Evolutionary conservation across 2,329 filamentous ascomycete species (phyloP).

Genomic region (Talaromyces marneffei): DNA sequence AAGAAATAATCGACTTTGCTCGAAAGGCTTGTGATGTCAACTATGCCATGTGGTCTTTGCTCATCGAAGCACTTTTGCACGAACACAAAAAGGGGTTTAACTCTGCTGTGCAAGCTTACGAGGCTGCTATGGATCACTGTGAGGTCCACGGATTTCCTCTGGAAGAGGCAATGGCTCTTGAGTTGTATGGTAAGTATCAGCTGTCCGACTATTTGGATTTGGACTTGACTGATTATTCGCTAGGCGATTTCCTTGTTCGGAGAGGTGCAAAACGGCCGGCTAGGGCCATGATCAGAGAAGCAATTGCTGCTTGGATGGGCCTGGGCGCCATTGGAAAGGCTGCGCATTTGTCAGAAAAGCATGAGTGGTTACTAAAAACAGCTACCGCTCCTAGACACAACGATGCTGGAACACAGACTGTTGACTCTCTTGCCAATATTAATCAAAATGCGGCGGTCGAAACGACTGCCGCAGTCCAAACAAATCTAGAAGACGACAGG

Average conservation of each 20-base stretch:
- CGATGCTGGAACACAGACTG: slow-evolving; percentile 55
- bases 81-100: slow-evolving; percentile 45
- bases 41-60: slow-evolving; percentile 52
- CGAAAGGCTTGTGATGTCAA: slow-evolving; percentile 53
- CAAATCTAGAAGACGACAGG: slow-evolving; percentile 34
- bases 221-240: background rate
- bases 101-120: slow-evolving; percentile 39
- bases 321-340: slow-evolving; percentile 56
- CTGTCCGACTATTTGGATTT: background rate
- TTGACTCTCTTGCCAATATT: slow-evolving; percentile 43
- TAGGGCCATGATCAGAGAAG: slow-evolving; percentile 52
- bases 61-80: slow-evolving; percentile 51
- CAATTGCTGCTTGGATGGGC: slow-evolving; percentile 54
- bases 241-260: slow-evolving; percentile 50
- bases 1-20: slow-evolving; percentile 49
- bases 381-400: slow-evolving; percentile 47
- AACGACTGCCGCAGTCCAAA: slow-evolving; percentile 26
- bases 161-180: slow-evolving; percentile 55
- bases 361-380: slow-evolving; percentile 56
- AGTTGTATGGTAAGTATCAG: slow-evolving; percentile 49
- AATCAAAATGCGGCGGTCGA: slow-evolving; percentile 25
- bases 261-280: slow-evolving; percentile 55
- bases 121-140: slow-evolving; percentile 54
- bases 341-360: slow-evolving; percentile 51
- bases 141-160: slow-evolving; percentile 53